Conservation (phyloP, 352 stramenopile genomes). For the Peronosclerospora sorghi region DNA sequence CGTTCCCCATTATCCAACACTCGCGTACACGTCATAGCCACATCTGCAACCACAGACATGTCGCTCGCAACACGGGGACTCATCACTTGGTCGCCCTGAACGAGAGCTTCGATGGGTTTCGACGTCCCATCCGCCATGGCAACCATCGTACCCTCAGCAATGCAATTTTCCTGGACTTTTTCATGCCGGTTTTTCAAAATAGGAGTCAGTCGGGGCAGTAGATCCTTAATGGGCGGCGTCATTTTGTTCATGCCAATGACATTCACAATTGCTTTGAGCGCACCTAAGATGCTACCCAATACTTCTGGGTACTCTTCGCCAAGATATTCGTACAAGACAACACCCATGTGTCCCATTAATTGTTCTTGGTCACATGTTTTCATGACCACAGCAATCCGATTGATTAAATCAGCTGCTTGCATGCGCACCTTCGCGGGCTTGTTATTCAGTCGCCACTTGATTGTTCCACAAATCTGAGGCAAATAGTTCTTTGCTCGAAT, state of each 20-base stretch:
- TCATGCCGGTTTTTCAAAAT: conserved; percentile 99
- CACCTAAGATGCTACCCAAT: conserved; percentile 95
- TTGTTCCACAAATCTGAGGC: conserved; percentile 96
- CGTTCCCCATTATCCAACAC: neutral
- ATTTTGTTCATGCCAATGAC: conserved; percentile 99
- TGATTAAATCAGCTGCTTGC: conserved; percentile 98
- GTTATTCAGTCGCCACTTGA: conserved; percentile 99
- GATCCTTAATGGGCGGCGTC: conserved; percentile 97
- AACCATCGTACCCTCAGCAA: conserved; percentile 15
- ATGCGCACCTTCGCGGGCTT: conserved; percentile 97
- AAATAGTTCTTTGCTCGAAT: conserved; percentile 97
- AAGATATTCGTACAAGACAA: conserved; percentile 99
- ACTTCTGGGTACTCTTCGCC: conserved; percentile 99
- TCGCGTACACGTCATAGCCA: conserved; percentile 1
- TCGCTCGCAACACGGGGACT: neutral
- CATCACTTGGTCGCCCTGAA: conserved; percentile 1
- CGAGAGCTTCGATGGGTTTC: conserved; percentile 1
- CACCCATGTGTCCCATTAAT: conserved; percentile 97
- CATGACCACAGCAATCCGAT: conserved; percentile 97
- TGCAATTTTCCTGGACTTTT: conserved; percentile 97
- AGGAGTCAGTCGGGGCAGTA: conserved; percentile 96
- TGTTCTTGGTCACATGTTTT: conserved; percentile 98
- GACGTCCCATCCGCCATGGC: conserved; percentile 1
- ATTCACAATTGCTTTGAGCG: conserved; percentile 97
- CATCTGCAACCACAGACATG: conserved; percentile 1